Percentiles rank a stretch among this genome's conserved stretches.
Evolutionary conservation across 257 asterid genomes (phyloP).

Genomic region (Nicotiana undulata): DNA sequence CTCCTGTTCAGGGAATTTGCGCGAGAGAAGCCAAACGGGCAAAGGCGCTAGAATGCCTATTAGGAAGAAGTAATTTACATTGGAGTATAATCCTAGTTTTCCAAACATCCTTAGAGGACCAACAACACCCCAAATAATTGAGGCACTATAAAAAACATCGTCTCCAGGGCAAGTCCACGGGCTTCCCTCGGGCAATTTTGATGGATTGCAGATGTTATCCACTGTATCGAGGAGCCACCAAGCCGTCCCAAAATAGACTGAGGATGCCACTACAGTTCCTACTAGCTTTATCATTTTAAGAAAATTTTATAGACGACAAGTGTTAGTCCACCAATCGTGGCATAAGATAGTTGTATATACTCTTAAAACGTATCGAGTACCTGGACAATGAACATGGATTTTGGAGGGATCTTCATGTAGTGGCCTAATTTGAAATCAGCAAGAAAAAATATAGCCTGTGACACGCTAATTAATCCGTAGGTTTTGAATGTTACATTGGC

Average conservation of each 20-base stretch:
- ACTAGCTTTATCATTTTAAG: constrained; percentile 17
- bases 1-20: constrained; percentile 45
- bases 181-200: constrained; percentile 49
- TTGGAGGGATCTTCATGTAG: constrained; percentile 74
- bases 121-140: constrained; percentile 72
- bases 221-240: constrained; percentile 66
- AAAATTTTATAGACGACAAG: no score
- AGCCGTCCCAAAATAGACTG: constrained; percentile 53
- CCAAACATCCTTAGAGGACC: constrained; percentile 76
- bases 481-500: constrained; percentile 60
- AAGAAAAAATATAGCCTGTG: constrained; percentile 54
- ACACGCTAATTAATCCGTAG: constrained; percentile 50
- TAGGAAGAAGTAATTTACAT: constrained; percentile 60
- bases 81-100: constrained; percentile 52
- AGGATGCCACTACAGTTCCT: constrained; percentile 52
- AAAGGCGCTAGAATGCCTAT: constrained; percentile 48
- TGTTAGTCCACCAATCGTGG: no score
- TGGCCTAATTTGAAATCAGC: constrained; percentile 69
- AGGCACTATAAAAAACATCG: constrained; percentile 71
- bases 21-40: constrained; percentile 46
- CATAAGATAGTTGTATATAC: no score
- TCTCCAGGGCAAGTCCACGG: constrained; percentile 87
- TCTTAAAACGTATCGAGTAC: no score
- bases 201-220: constrained; percentile 41
- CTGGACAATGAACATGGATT: constrained; percentile 66